Base-by-base conservation (phyloP, 148 eudicot genomes). In the Suaeda aralocaspica region DNA sequence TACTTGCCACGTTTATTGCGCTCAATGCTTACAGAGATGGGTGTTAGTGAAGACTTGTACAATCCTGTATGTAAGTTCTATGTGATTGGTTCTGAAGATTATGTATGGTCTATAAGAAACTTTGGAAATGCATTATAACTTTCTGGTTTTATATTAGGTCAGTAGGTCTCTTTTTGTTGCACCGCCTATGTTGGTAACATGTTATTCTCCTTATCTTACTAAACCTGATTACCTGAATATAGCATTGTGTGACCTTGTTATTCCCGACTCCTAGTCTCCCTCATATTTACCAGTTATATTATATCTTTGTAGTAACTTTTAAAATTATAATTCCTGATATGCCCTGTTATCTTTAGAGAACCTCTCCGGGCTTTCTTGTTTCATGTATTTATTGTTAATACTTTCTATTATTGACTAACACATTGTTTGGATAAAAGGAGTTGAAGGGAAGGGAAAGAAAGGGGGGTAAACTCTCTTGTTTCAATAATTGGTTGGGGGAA, bases 41-140 rank as follows among this genome's bases (percentile, higher is more conserved):
- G 99, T 77, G 70, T 95, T 59, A 76, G 89, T 60, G 97, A 95
- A 82, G 96, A 95, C 76, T 51, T 89, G 84, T 88, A 89, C 86
- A 76, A 86, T 79, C 96, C 93, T 95, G 99, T 95, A 95, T 87
- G 96, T 95, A 91, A 91, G 97, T 87, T 86, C 44, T 70, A 77
- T 73, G 59, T 71, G 64, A 28, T 69, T 61, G 51, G 55, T 51
- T 64, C 53, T 49, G 44, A 52, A 61, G 59, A 53, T 25, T 26
- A 6, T 19, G 11, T 25, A 16, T n/a, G 15, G 9, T 3, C 34
- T 16, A 6, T 63, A 41, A 31, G 26, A 11, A 72, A 4, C 42
- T 4, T 28, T 34, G 41, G 59, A 30, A n/a, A n/a, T n/a, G n/a
- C n/a, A n/a, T n/a, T n/a, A n/a, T n/a, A n/a, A n/a, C n/a, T n/a